Evolutionary conservation across 257 asterid species (phyloP).

Genomic region (Coffea eugenioides): DNA sequence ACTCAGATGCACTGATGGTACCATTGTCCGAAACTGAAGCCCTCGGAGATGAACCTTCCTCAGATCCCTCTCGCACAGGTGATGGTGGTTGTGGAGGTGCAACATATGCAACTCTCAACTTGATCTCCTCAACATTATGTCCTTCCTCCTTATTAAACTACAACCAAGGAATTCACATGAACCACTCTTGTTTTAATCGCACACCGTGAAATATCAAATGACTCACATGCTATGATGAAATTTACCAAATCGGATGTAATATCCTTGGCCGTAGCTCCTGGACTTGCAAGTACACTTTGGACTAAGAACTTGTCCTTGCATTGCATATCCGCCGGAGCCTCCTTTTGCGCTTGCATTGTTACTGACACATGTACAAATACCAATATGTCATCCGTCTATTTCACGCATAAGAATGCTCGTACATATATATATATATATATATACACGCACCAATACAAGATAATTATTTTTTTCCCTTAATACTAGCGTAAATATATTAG

Average conservation of each 20-base stretch:
- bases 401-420: no score
- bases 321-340: constrained; percentile 83
- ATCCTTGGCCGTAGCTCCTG: constrained; percentile 68
- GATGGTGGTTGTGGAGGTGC: constrained; percentile 87
- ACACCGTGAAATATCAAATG: background rate
- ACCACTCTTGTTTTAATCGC: background rate
- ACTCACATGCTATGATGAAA: background rate
- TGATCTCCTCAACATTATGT: constrained; percentile 81
- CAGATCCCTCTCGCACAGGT: constrained; percentile 91
- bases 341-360: constrained; percentile 99
- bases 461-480: background rate
- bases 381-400: no score
- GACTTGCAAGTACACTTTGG: constrained; percentile 60
- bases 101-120: constrained; percentile 82
- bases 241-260: constrained; percentile 80
- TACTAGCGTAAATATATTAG: background rate
- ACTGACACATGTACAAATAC: constrained; percentile 33
- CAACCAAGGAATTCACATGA: constrained; percentile 19
- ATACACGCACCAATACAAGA: background rate
- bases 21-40: constrained; percentile 91
- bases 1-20: constrained; percentile 53
- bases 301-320: constrained; percentile 98
- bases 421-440: no score
- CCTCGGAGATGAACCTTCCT: constrained; percentile 93
- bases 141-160: constrained; percentile 90